Evolutionary conservation across 371 early-diverging fungal species (phyloP), one percentile per base, ranked within the genome.

Genomic region (Fennellomyces sp.): DNA sequence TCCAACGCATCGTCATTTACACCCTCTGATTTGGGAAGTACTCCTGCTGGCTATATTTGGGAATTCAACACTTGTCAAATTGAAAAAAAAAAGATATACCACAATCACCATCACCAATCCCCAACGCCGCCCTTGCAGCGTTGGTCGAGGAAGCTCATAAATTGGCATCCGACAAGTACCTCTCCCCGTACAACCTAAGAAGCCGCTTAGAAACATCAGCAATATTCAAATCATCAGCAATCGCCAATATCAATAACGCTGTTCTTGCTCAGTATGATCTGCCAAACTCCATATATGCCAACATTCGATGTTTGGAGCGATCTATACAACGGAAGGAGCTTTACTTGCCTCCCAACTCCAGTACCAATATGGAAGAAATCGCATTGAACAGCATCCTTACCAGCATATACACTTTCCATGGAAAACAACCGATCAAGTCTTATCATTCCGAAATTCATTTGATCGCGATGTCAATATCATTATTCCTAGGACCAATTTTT

Each of bases 291-390:
- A 38, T 38, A 38, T 38, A 38, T 38, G 38, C 38, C 38, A 38
- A 38, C 12, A 38, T 38, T 38, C 38, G 38, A 38, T 38, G 38
- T 38, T 38, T 38, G 38, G 38, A 38, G 12, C 38, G 38, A 38
- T 38, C 38, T 38, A 38, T 38, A 38, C 38, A 38, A 17, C 38
- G 38, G 12, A 38, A 38, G 38, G 12, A 6, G 38, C 38, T 38
- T 38, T 38, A 38, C 38, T 38, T 38, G 38, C 38, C 38, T 38
- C 38, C 38, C 38, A 38, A 38, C 38, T 38, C 38, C 38, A 38
- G 38, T 17, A 38, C 38, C 38, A 12, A 38, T 17, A 15, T 38
- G 6, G 13, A 38, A 38, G 38, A 38, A 38, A 38, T 38, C 38
- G 13, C 13, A 38, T 38, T 38, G 38, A 38, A 12, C 38, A 38